phyloP scores from a whole-genome alignment of 768 basidiomycete genomes.

The Pleurotus platypus region DNA sequence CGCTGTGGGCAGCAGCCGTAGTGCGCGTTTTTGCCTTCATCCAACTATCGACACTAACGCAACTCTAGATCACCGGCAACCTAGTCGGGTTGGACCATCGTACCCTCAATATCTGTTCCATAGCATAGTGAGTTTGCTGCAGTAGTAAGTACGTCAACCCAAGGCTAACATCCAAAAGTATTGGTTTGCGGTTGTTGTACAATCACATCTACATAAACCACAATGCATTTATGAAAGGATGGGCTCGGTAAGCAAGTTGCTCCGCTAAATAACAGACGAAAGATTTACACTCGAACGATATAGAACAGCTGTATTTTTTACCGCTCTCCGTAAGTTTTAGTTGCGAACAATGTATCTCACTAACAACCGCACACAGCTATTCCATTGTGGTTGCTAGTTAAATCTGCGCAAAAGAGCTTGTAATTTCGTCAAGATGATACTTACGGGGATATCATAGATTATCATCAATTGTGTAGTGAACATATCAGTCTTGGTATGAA shows the following conservation, averaged over 20 bases:
- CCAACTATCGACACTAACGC: background rate
- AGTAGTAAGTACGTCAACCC: background rate
- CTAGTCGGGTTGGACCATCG: constrained; percentile 25
- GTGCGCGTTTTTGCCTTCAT: constrained; percentile 12
- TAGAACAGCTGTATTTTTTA: background rate
- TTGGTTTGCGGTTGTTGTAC: constrained; percentile 14
- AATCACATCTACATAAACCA: constrained; percentile 22
- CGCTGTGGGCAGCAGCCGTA: constrained; percentile 31
- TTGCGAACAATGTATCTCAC: background rate
- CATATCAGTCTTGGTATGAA: too few relatives aligned
- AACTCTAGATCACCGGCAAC: constrained; percentile 24
- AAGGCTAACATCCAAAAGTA: background rate
- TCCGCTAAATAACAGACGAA: too few relatives aligned
- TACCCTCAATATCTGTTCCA: constrained; percentile 26
- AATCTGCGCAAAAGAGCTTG: background rate
- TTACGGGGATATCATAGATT: too few relatives aligned
- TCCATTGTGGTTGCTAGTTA: constrained; percentile 1
- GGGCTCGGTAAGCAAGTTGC: constrained; percentile 2
- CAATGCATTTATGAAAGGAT: constrained; percentile 2
- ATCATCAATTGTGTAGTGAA: too few relatives aligned
- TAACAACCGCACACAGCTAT: background rate
- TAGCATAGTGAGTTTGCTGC: constrained; percentile 22
- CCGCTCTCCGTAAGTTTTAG: background rate
- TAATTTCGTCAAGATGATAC: too few relatives aligned
- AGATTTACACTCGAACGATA: background rate